phyloP scores from a whole-genome alignment of 2,329 filamentous ascomycete species.

The Botryotinia calthae region DNA sequence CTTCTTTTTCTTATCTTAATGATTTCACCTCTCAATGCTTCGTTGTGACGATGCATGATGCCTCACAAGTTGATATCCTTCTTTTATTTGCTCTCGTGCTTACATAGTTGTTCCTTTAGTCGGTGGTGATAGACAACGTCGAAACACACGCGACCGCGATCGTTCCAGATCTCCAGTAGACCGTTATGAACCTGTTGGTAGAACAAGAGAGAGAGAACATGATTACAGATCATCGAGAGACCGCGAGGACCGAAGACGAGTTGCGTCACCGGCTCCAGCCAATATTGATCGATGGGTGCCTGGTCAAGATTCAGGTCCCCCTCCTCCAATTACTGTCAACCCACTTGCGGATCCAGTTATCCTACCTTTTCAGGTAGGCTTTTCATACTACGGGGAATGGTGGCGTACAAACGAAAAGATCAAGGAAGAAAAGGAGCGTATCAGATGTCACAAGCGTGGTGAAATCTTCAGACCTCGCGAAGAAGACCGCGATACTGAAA shows the following conservation, averaged over 20 bases:
- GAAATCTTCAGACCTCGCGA: slow-evolving; percentile 63
- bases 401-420: slow-evolving; percentile 80
- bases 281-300: slow-evolving; percentile 86
- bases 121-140: slow-evolving; percentile 50
- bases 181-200: slow-evolving; percentile 69
- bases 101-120: slow-evolving; percentile 41
- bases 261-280: slow-evolving; percentile 54
- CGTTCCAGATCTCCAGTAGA: slow-evolving; percentile 70
- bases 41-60: background rate
- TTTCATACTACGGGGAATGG: slow-evolving; percentile 85
- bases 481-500: slow-evolving; percentile 76
- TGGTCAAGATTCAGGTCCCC: slow-evolving; percentile 57
- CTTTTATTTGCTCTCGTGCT: slow-evolving; percentile 26
- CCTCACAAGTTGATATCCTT: slow-evolving; percentile 24
- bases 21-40: background rate
- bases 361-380: slow-evolving; percentile 76
- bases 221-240: slow-evolving; percentile 56
- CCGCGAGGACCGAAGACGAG: slow-evolving; percentile 61
- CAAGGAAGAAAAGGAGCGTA: slow-evolving; percentile 75
- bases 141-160: slow-evolving; percentile 56
- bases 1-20: background rate
- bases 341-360: slow-evolving; percentile 70
- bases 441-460: slow-evolving; percentile 65
- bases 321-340: slow-evolving; percentile 54
- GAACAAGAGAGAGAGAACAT: slow-evolving; percentile 53